Conservation (phyloP, 129 eudicot species). For the Tagetes patula region DNA sequence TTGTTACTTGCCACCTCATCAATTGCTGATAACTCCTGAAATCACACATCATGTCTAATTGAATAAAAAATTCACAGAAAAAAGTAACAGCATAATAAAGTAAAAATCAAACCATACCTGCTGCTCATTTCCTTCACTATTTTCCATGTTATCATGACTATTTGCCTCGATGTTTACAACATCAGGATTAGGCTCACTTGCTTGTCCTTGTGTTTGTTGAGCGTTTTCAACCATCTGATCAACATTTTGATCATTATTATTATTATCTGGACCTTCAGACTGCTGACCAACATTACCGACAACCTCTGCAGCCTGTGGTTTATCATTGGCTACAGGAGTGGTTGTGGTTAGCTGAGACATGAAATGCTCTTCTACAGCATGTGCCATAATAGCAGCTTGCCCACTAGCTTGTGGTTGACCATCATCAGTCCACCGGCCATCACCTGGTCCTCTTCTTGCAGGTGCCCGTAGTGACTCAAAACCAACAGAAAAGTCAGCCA, state of each 20-base stretch:
- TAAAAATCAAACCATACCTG: conserved; percentile 27
- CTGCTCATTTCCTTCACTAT: conserved; percentile 57
- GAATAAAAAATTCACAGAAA: background rate
- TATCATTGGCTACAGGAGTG: conserved; percentile 39
- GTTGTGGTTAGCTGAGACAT: conserved; percentile 52
- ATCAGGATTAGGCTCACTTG: conserved; percentile 29
- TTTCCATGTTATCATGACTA: conserved; percentile 63
- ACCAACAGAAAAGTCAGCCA: conserved; percentile 82
- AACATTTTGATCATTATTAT: conserved; percentile 37
- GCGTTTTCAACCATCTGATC: conserved; percentile 38
- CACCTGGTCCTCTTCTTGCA: conserved; percentile 86
- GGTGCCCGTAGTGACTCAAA: conserved; percentile 77
- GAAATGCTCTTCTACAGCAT: conserved; percentile 85
- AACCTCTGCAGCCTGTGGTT: conserved; percentile 41
- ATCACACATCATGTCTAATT: conserved; percentile 27
- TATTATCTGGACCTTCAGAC: conserved; percentile 38
- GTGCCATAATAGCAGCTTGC: conserved; percentile 88
- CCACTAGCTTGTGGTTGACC: conserved; percentile 92
- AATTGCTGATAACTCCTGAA: conserved; percentile 43
- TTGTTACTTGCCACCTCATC: conserved; percentile 46
- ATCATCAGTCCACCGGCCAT: conserved; percentile 98
- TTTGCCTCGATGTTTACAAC: conserved; percentile 25
- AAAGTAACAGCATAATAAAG: background rate
- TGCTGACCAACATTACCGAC: conserved; percentile 38
- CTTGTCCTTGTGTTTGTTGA: conserved; percentile 42